These are phyloP conservation scores for Suillus variegatus DNA, from an alignment of 768 basidiomycete genomes.

Conservation along the genomic window DNA sequence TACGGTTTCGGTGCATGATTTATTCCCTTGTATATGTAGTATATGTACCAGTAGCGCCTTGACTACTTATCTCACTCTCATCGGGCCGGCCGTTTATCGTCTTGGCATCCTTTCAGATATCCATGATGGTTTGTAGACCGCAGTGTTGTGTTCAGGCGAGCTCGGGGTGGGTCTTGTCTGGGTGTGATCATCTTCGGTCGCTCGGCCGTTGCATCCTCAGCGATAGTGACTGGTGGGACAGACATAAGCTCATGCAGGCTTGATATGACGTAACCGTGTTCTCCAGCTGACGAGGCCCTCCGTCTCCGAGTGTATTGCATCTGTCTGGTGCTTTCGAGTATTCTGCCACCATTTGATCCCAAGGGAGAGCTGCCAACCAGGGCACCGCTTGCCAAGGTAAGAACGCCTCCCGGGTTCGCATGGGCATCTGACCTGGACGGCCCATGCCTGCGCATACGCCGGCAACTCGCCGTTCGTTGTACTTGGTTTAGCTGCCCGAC, in stretches of 20 bases:
- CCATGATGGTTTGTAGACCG: neutral
- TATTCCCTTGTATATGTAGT: neutral
- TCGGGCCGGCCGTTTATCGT: neutral
- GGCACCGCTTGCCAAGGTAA: slow-evolving; percentile 3
- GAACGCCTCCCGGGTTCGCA: slow-evolving; percentile 11
- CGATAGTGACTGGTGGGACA: neutral
- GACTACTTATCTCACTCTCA: neutral
- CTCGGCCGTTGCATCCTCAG: slow-evolving; percentile 5
- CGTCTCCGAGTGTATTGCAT: slow-evolving; percentile 33
- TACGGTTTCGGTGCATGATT: slow-evolving; percentile 79
- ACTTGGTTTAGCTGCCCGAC: neutral
- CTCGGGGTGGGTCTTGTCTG: neutral
- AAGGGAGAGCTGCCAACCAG: slow-evolving; percentile 16
- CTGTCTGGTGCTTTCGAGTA: slow-evolving; percentile 10
- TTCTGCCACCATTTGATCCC: slow-evolving; percentile 5
- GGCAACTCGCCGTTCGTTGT: neutral
- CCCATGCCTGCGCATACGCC: slow-evolving; percentile 12
- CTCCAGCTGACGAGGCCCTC: slow-evolving; percentile 51
- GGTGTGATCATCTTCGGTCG: slow-evolving; percentile 1
- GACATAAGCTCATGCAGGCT: slow-evolving; percentile 10
- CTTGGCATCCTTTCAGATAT: neutral
- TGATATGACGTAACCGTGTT: slow-evolving; percentile 20
- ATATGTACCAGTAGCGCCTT: neutral
- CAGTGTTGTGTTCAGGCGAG: neutral
- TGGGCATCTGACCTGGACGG: slow-evolving; percentile 27